Percentiles rank a stretch among this genome's conserved stretches.
phyloP scores from a whole-genome alignment of 805 yeast genomes.

The Wickerhamomyces rabaulensis region DNA sequence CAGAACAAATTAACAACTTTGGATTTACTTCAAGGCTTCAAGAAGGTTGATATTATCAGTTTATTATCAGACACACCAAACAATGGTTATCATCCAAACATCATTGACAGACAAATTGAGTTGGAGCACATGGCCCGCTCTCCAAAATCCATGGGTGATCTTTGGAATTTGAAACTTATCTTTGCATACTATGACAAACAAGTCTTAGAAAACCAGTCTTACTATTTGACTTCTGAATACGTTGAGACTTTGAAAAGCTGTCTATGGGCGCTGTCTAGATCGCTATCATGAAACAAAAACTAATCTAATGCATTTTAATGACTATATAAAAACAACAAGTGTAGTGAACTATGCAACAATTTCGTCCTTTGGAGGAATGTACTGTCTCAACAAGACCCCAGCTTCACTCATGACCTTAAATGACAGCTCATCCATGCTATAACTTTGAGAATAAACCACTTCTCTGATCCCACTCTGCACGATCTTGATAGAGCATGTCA shows the following conservation, averaged over 20 bases:
- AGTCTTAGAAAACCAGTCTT: conserved; percentile 27
- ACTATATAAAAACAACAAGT: neutral
- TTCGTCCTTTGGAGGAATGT: conserved; percentile 25
- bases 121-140: conserved; percentile 35
- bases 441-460: conserved; percentile 89
- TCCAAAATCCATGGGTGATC: conserved; percentile 45
- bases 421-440: conserved; percentile 84
- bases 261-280: conserved; percentile 27
- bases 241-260: conserved; percentile 47
- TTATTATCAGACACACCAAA: conserved; percentile 8
- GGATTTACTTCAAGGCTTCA: conserved; percentile 11
- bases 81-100: conserved; percentile 32
- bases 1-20: conserved; percentile 9
- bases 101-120: conserved; percentile 54
- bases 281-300: neutral
- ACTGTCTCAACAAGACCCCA: conserved; percentile 66
- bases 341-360: conserved; percentile 7
- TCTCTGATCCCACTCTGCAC: conserved; percentile 89
- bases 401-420: conserved; percentile 69
- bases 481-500: conserved; percentile 92
- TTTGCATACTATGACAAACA: conserved; percentile 54
- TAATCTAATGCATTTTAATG: neutral
- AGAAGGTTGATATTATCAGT: conserved; percentile 14
- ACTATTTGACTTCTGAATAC: conserved; percentile 43
- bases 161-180: conserved; percentile 58